These are phyloP conservation scores for Candida hispaniensis DNA, from an alignment of 805 yeast species.

Conservation along the genomic window DNA sequence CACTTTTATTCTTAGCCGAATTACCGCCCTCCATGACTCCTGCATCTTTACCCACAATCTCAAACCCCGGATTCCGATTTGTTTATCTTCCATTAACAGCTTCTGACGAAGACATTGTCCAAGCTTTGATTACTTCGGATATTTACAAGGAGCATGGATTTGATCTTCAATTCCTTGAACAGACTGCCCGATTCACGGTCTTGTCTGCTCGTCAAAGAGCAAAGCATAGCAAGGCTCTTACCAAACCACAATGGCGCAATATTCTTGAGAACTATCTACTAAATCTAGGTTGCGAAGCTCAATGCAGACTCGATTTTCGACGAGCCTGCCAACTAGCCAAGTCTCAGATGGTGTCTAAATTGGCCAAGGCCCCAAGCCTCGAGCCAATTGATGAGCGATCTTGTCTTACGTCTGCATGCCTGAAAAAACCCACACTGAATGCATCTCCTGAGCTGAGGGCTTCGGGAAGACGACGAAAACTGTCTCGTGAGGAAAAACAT, in stretches of 20 bases:
- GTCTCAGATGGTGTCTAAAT: constrained; percentile 5
- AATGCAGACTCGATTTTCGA: constrained; percentile 57
- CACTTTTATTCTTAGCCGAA: constrained; percentile 42
- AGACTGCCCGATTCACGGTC: constrained; percentile 55
- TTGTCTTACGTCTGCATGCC: constrained; percentile 20
- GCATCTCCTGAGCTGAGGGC: constrained; percentile 24
- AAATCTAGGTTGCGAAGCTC: constrained; percentile 30
- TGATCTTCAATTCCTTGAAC: constrained; percentile 41
- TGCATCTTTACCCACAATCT: constrained; percentile 14
- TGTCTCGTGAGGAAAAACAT: constrained; percentile 48
- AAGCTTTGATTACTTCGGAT: constrained; percentile 45
- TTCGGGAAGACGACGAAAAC: constrained; percentile 21
- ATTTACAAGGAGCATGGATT: constrained; percentile 55
- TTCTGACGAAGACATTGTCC: constrained; percentile 38
- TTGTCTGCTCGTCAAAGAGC: constrained; percentile 35
- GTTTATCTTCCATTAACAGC: constrained; percentile 44
- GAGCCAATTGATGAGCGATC: constrained; percentile 15
- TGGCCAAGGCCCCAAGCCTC: constrained; percentile 6
- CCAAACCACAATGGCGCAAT: constrained; percentile 60
- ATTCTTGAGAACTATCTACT: constrained; percentile 52
- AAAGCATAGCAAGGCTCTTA: constrained; percentile 23
- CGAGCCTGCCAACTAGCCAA: constrained; percentile 30
- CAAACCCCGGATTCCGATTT: constrained; percentile 33
- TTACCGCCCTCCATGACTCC: constrained; percentile 33
- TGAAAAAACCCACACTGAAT: constrained; percentile 29